Evolutionary conservation across 805 yeast species (phyloP), one percentile per base, ranked within the genome.

Genomic region (Vanderwaltozyma polyspora): DNA sequence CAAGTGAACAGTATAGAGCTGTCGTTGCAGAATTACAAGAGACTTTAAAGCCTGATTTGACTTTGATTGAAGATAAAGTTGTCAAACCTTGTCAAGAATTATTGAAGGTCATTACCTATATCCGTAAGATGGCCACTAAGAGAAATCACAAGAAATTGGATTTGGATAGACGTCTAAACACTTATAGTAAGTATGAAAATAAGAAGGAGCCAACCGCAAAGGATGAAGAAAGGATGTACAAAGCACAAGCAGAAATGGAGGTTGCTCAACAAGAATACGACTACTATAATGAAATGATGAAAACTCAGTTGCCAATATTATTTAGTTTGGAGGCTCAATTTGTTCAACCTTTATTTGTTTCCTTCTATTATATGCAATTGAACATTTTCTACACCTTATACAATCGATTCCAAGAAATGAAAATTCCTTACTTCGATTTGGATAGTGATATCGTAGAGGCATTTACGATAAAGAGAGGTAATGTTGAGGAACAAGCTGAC

Each of bases 281-380:
- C 57, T 91, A 89, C 64, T 91, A 82, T 66, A 93, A 91, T 61
- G 93, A 91, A 43, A 76, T 91, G 84, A 68, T 93, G 60, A 89
- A 87, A 63, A 74, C 69, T 25, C 97, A 91, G 59, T 67, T 91
- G 40, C 98, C 98, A 16, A 63, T 81, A 29, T 66, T 91, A 55
- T 91, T 91, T 61, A 75, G 73, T 49, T 67, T 91, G 60, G 95
- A 91, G 60, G 82, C 86, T 4, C 91, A 86, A 50, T 85, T 91
- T 55, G 87, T 91, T 55, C 79, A 77, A 53, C 98, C 98, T 14
- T 67, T 91, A 49, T 91, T 91, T 63, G 91, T 89, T 49, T 79
- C 93, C 36, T 79, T 91, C 60, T 91, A 91, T 63, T 91, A 76
- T 68, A 91, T 91, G 97, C 98, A 91, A 66, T 72, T 91, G 66